A percentile compares a stretch with the other conserved stretches of the same genome.
phyloP scores from a whole-genome alignment of 2,329 filamentous ascomycete genomes.

The Calonectria fujianensis region DNA sequence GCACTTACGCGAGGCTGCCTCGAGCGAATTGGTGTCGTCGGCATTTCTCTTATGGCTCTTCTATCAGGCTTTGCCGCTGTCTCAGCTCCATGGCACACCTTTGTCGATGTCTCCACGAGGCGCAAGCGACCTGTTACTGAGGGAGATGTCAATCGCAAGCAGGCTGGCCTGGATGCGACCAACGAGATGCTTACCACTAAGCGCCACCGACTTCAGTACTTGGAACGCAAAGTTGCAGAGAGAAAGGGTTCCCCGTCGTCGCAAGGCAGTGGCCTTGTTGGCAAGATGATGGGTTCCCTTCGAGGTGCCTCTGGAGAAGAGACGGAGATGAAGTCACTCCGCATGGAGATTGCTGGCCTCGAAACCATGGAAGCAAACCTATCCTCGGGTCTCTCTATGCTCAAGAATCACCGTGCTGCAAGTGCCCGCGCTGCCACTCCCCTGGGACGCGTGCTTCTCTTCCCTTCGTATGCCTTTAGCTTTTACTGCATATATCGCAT shows the following conservation, averaged over 20 bases:
- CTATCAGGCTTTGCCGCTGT: slow-evolving; percentile 94
- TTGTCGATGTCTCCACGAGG: slow-evolving; percentile 75
- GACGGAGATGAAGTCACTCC: slow-evolving; percentile 76
- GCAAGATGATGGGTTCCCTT: slow-evolving; percentile 83
- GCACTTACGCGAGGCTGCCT: slow-evolving; percentile 73
- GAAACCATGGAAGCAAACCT: slow-evolving; percentile 87
- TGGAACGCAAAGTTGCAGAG: slow-evolving; percentile 77
- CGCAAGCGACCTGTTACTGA: slow-evolving; percentile 79
- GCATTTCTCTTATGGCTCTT: slow-evolving; percentile 89
- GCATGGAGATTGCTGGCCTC: slow-evolving; percentile 86
- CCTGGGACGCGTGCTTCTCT: slow-evolving; percentile 77
- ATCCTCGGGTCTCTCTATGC: slow-evolving; percentile 76
- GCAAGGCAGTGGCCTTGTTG: slow-evolving; percentile 75
- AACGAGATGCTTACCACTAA: slow-evolving; percentile 87
- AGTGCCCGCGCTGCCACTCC: slow-evolving; percentile 81
- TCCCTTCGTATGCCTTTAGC: slow-evolving; percentile 81
- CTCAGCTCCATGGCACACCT: slow-evolving; percentile 89
- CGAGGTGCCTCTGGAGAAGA: slow-evolving; percentile 78
- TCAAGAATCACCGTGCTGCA: slow-evolving; percentile 78
- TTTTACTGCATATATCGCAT: slow-evolving; percentile 91
- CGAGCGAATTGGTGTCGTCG: slow-evolving; percentile 87
- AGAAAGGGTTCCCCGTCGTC: slow-evolving; percentile 51
- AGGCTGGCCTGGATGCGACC: slow-evolving; percentile 85
- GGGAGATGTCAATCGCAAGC: slow-evolving; percentile 83
- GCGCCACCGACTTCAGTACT: slow-evolving; percentile 80